Conservation (phyloP, 2,329 filamentous ascomycete genomes). For the Pseudocercospora ulei region DNA sequence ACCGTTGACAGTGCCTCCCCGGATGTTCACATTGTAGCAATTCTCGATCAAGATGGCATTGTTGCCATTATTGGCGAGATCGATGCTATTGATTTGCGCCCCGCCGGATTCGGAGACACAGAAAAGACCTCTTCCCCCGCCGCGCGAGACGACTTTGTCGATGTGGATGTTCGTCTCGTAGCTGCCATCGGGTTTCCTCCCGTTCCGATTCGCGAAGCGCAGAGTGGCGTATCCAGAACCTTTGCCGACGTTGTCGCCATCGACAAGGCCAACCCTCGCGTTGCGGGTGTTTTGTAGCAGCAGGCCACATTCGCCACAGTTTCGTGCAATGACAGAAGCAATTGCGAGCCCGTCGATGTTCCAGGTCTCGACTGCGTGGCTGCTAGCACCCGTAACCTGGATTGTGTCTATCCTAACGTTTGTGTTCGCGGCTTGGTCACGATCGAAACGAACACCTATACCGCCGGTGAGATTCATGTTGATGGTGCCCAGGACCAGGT, state of each 20-base stretch:
- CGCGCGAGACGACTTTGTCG: slow-evolving; percentile 47
- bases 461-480: slow-evolving; percentile 49
- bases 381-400: slow-evolving; percentile 45
- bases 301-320: slow-evolving; percentile 50
- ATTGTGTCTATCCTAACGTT: slow-evolving; percentile 49
- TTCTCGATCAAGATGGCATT: slow-evolving; percentile 52
- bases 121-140: slow-evolving; percentile 50
- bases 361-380: slow-evolving; percentile 52
- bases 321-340: slow-evolving; percentile 45
- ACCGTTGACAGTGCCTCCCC: slow-evolving; percentile 45
- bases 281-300: slow-evolving; percentile 48
- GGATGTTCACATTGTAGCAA: slow-evolving; percentile 49
- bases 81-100: slow-evolving; percentile 43
- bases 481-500: slow-evolving; percentile 45
- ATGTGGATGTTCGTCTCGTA: slow-evolving; percentile 48
- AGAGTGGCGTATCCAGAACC: slow-evolving; percentile 50
- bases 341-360: slow-evolving; percentile 50
- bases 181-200: slow-evolving; percentile 41
- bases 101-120: slow-evolving; percentile 50
- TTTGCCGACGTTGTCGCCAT: slow-evolving; percentile 47
- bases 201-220: slow-evolving; percentile 51
- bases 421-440: slow-evolving; percentile 45
- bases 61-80: slow-evolving; percentile 47
- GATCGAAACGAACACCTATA: slow-evolving; percentile 50
- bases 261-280: slow-evolving; percentile 43